Base-by-base conservation (phyloP, 108 stramenopile genomes). In the Skeletonema tropicum region DNA sequence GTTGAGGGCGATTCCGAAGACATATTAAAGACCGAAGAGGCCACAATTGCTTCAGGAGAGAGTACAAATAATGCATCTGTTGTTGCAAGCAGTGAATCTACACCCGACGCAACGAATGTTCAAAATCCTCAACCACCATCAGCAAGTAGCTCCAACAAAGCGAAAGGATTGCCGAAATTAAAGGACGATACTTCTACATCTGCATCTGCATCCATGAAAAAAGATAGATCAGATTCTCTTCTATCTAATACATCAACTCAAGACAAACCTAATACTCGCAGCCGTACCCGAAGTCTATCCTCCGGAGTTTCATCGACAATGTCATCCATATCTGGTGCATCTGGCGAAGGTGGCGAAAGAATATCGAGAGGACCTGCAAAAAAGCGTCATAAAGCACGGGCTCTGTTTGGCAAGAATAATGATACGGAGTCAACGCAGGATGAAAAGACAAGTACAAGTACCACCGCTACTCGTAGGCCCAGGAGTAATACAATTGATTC, bases 401-500 rank as follows among this genome's bases (percentile, higher is more conserved):
- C 70, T 61, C 49, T 70, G 26, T 70, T 70, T 42, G 36, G 36
- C 26, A 42, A 25, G 39, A 39, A 70, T 38, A 33, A 41, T 29
- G 38, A 23, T 35, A 10, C 17, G 21, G 55, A 26, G 19, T 39
- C 68, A 59, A 39, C 36, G 17, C 69, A 70, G 36, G 58, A 57
- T 21, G 55, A 19, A 1, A 60, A 45, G 25, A 26, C 25, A 11
- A 66, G 26, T 68, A 38, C 35, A 11, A 66, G 26, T 68, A 38
- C 35, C 14, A 41, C 66, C 5, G 32, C 61, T 19, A 74, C 17
- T 0, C 29, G 52, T 36, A 52, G 78, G 38, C 63, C 70, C 13
- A 73, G 78, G 38, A 79, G 78, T 39, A 79, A 79, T 66, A 79
- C 78, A 38, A 73, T 79, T 13, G 78, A 79, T 29, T 79, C 78